Percentiles rank a stretch among this genome's conserved stretches.
Evolutionary conservation across 2,329 filamentous ascomycete genomes (phyloP).

Genomic region (Taxawa tesnikishii): DNA sequence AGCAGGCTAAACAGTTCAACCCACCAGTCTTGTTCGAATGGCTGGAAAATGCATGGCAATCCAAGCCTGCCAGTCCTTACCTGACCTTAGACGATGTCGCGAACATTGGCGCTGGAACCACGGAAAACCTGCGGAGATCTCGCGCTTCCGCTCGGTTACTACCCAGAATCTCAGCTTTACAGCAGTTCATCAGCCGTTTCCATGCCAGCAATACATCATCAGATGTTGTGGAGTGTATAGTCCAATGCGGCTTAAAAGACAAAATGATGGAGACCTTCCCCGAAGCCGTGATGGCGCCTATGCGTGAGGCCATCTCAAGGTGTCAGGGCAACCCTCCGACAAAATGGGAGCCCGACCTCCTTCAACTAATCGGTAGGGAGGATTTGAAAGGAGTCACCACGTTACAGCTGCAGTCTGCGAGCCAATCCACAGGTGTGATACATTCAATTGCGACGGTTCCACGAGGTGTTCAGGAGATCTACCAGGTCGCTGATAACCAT

Average conservation of each 20-base stretch:
- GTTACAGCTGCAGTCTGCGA: background rate
- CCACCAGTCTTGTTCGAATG: slow-evolving; percentile 12
- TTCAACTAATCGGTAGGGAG: slow-evolving; percentile 67
- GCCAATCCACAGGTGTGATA: background rate
- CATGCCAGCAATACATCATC: slow-evolving; percentile 4
- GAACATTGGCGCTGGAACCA: slow-evolving; percentile 8
- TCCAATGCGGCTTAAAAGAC: slow-evolving; percentile 53
- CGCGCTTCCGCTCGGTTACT: background rate
- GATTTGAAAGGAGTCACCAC: slow-evolving; percentile 56
- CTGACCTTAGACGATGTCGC: slow-evolving; percentile 14
- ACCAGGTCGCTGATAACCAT: slow-evolving; percentile 50
- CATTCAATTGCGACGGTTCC: slow-evolving; percentile 3
- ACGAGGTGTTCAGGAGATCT: slow-evolving; percentile 70
- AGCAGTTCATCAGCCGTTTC: slow-evolving; percentile 1
- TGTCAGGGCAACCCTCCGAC: slow-evolving; percentile 75
- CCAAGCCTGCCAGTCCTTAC: slow-evolving; percentile 9
- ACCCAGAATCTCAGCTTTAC: slow-evolving; percentile 3
- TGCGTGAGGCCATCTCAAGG: slow-evolving; percentile 73
- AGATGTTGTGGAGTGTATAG: slow-evolving; percentile 45
- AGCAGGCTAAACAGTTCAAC: background rate
- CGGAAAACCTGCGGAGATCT: slow-evolving; percentile 5
- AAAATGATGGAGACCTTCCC: slow-evolving; percentile 70
- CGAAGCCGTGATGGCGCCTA: slow-evolving; percentile 65
- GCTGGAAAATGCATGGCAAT: slow-evolving; percentile 16
- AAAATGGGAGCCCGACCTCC: slow-evolving; percentile 58